Percentiles rank a stretch among this genome's conserved stretches.
phyloP scores from a whole-genome alignment of 1,284 basidiomycete species.

The Fistulinella cinereoalba region DNA sequence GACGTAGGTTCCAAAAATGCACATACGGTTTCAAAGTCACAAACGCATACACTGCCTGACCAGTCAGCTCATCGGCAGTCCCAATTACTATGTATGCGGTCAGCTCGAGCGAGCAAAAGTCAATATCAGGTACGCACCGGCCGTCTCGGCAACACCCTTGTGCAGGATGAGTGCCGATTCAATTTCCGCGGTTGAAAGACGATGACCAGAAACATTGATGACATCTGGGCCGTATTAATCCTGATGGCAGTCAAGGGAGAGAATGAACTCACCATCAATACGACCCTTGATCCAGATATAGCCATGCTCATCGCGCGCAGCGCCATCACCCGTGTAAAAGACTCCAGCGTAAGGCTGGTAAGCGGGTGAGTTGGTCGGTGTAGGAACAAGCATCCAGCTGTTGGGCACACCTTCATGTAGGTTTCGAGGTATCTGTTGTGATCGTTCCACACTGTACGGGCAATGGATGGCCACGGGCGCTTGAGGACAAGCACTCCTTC shows the following conservation, averaged over 20 bases:
- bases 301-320: slow-evolving; percentile 90
- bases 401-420: slow-evolving; percentile 71
- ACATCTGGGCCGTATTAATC: slow-evolving; percentile 53
- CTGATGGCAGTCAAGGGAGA: slow-evolving; percentile 4
- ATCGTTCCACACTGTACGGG: slow-evolving; percentile 91
- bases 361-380: slow-evolving; percentile 5
- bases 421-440: slow-evolving; percentile 92
- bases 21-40: slow-evolving; percentile 76
- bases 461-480: slow-evolving; percentile 94
- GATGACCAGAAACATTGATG: slow-evolving; percentile 95
- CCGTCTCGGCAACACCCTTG: slow-evolving; percentile 94
- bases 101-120: neutral
- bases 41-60: slow-evolving; percentile 85
- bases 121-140: slow-evolving; percentile 41
- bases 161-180: slow-evolving; percentile 95
- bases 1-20: neutral
- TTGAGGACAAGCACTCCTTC: slow-evolving; percentile 91
- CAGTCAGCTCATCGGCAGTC: slow-evolving; percentile 83
- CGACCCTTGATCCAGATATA: slow-evolving; percentile 99
- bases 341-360: slow-evolving; percentile 73
- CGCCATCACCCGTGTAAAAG: slow-evolving; percentile 98
- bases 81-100: slow-evolving; percentile 65
- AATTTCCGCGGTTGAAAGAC: slow-evolving; percentile 96
- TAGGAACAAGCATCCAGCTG: neutral
- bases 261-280: slow-evolving; percentile 75